These are phyloP conservation scores for Podaxis mareebaensis DNA, from an alignment of 768 basidiomycete genomes.

Conservation along the genomic window DNA sequence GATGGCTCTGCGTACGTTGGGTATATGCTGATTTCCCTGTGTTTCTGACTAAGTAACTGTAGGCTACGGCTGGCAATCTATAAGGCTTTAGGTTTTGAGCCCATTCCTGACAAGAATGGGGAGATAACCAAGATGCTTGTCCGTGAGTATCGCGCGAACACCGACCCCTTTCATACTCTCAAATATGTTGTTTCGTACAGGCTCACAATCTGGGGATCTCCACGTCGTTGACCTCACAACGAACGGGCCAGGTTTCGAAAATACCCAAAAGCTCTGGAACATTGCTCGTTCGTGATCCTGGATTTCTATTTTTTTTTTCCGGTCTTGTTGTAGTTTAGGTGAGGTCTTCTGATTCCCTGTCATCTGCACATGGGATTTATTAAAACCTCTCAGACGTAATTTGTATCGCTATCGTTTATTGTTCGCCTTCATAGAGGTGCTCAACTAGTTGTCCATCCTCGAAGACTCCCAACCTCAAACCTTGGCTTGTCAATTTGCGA, in stretches of 20 bases:
- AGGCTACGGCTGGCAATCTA: constrained; percentile 71
- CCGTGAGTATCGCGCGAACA: constrained; percentile 43
- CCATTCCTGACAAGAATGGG: constrained; percentile 56
- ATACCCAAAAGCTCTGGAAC: constrained; percentile 45
- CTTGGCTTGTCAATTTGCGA: not conserved
- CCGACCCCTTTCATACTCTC: not conserved
- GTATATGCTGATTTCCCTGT: constrained; percentile 1
- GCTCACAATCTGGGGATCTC: constrained; percentile 47
- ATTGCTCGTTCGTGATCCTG: constrained; percentile 39
- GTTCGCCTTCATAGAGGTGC: not conserved
- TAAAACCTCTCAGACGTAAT: not conserved
- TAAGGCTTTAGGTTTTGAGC: constrained; percentile 72
- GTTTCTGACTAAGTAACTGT: not conserved
- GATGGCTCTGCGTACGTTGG: constrained; percentile 65
- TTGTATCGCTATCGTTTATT: not conserved
- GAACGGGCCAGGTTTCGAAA: constrained; percentile 35
- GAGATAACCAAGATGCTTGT: constrained; percentile 62
- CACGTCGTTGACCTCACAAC: constrained; percentile 40
- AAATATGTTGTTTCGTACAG: constrained; percentile 32
- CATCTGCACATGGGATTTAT: not conserved
- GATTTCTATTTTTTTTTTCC: not conserved
- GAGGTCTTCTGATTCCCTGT: not conserved
- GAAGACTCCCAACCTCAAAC: not conserved
- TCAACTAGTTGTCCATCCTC: not conserved
- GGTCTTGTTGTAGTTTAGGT: not conserved